phyloP scores from a whole-genome alignment of 257 asterid genomes.

The Leptodermis oblonga region DNA sequence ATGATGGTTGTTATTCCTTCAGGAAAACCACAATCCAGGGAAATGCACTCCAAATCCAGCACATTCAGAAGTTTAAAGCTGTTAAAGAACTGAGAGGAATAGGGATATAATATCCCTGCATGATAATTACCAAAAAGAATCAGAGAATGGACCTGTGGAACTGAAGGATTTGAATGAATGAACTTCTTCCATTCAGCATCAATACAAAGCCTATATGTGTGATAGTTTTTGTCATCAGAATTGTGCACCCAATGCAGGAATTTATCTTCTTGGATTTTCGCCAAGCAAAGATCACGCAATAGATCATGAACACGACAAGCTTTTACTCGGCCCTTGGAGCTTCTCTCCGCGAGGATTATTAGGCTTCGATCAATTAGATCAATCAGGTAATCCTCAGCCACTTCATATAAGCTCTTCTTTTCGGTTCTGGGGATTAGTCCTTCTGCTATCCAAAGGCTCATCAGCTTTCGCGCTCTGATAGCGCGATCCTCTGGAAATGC shows the following conservation, averaged over 20 bases:
- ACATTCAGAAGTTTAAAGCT: constrained; percentile 14
- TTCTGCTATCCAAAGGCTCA: neutral
- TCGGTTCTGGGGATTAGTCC: neutral
- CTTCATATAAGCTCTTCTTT: neutral
- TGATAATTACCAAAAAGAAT: neutral
- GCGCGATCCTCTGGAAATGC: neutral
- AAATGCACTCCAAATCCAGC: constrained; percentile 8
- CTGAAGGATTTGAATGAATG: neutral
- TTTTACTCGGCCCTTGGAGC: neutral
- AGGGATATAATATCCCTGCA: neutral
- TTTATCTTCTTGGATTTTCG: neutral
- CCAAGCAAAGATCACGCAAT: neutral
- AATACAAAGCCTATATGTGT: too few relatives aligned
- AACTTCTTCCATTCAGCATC: neutral
- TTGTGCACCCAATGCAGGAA: neutral
- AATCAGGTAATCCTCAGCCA: neutral
- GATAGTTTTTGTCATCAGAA: neutral
- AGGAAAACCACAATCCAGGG: neutral
- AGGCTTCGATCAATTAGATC: neutral
- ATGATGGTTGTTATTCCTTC: neutral
- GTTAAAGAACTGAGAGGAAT: neutral
- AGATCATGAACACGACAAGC: neutral
- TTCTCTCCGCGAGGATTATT: neutral
- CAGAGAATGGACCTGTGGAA: neutral
- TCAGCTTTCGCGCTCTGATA: neutral